A percentile compares a stretch with the other conserved stretches of the same genome.
phyloP scores from a whole-genome alignment of 371 early-diverging fungal genomes.

The Syncephalastrum racemosum region DNA sequence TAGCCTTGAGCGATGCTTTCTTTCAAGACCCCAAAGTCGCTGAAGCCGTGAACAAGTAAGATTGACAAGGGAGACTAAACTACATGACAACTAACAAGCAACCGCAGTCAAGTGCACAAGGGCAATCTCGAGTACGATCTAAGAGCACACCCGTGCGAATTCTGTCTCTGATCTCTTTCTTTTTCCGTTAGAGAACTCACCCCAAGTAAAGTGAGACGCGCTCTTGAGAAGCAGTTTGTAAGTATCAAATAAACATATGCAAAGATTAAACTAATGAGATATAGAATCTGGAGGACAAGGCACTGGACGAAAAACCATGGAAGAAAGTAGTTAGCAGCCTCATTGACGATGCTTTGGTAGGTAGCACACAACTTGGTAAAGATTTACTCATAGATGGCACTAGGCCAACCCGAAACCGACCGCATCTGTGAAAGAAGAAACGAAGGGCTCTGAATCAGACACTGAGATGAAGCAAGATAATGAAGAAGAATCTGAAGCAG shows the following conservation, averaged over 20 bases:
- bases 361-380: background rate
- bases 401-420: too few species aligned
- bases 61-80: too few species aligned
- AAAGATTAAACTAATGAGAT: background rate
- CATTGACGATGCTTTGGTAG: constrained; percentile 27
- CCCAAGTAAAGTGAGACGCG: constrained; percentile 1
- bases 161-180: background rate
- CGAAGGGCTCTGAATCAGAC: background rate
- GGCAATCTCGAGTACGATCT: too few species aligned
- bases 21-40: too few species aligned
- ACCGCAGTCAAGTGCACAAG: too few species aligned
- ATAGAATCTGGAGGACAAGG: constrained; percentile 24
- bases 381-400: too few species aligned
- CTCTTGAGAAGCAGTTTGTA: constrained; percentile 12
- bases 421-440: background rate
- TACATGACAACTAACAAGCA: too few species aligned
- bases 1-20: too few species aligned
- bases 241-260: background rate
- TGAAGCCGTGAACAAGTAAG: too few species aligned
- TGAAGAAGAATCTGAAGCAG: constrained; percentile 10
- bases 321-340: constrained; percentile 20
- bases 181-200: background rate
- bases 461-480: constrained; percentile 3
- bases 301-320: constrained; percentile 25
- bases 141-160: too few species aligned